Conservation (phyloP, 345 rosid genomes). For the Citrus reticulata region DNA sequence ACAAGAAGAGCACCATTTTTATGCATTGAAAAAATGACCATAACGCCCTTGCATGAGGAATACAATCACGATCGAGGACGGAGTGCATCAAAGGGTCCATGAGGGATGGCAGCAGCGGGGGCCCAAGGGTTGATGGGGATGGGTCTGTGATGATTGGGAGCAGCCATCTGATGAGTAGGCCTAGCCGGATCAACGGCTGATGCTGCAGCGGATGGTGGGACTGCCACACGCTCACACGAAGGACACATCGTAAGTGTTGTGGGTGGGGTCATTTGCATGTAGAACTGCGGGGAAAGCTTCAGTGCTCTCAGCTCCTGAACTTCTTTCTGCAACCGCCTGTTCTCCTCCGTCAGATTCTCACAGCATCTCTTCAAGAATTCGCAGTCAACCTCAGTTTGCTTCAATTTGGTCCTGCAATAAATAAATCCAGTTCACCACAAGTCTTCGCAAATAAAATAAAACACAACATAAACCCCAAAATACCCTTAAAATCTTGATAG, state of each 20-base stretch:
- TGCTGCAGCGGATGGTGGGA: constrained; percentile 45
- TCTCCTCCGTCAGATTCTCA: constrained; percentile 93
- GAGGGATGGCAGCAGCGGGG: constrained; percentile 29
- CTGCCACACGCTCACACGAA: constrained; percentile 87
- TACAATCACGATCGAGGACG: constrained; percentile 48
- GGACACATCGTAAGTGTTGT: constrained; percentile 99
- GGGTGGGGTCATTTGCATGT: constrained; percentile 99
- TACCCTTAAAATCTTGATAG: neutral
- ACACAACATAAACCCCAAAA: neutral
- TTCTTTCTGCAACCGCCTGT: constrained; percentile 92
- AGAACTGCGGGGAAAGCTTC: constrained; percentile 92
- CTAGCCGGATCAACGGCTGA: constrained; percentile 32
- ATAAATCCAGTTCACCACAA: neutral
- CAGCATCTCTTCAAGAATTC: constrained; percentile 95
- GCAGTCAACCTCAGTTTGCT: constrained; percentile 98
- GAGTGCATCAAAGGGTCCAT: constrained; percentile 40
- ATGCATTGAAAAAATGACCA: constrained; percentile 16
- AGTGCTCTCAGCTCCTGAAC: constrained; percentile 92
- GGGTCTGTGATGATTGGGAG: constrained; percentile 29
- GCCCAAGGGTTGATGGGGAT: constrained; percentile 55
- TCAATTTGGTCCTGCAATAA: constrained; percentile 78
- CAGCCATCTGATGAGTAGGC: constrained; percentile 22
- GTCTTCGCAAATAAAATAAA: neutral
- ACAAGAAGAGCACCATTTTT: neutral
- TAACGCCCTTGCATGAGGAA: constrained; percentile 2